A percentile compares a stretch with the other conserved stretches of the same genome.
These are phyloP conservation scores for Sarcodon sp. DNA, from an alignment of 768 basidiomycete genomes.

Conservation along the genomic window DNA sequence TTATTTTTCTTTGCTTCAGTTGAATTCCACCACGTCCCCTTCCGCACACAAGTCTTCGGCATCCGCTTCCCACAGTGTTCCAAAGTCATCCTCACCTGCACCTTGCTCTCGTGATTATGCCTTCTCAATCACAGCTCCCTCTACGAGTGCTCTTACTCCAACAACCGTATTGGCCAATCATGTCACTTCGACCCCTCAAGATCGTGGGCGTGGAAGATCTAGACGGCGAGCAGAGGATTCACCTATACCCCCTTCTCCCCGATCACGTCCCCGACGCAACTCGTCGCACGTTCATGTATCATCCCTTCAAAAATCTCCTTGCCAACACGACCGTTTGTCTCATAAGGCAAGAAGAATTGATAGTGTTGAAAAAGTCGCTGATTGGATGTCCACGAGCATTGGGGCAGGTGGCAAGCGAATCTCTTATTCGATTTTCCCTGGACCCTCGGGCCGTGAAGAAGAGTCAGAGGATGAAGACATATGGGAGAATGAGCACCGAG, in stretches of 20 bases:
- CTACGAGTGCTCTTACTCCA: background rate
- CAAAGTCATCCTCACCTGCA: constrained; percentile 4
- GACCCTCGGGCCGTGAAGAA: constrained; percentile 8
- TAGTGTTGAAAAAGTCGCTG: constrained; percentile 31
- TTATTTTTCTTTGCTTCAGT: constrained; percentile 61
- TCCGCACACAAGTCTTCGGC: constrained; percentile 1
- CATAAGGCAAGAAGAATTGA: constrained; percentile 9
- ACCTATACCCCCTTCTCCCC: constrained; percentile 12
- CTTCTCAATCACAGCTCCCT: constrained; percentile 14
- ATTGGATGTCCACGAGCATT: constrained; percentile 29
- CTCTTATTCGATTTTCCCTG: constrained; percentile 23
- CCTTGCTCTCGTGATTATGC: constrained; percentile 12
- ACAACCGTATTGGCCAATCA: constrained; percentile 9
- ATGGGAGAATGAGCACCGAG: constrained; percentile 3
- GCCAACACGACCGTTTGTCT: background rate
- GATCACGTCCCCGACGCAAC: constrained; percentile 12
- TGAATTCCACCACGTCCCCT: constrained; percentile 22
- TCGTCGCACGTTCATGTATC: constrained; percentile 5
- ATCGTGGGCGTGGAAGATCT: constrained; percentile 12
- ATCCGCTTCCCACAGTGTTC: constrained; percentile 8
- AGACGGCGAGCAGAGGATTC: constrained; percentile 9
- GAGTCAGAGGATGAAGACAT: constrained; percentile 7
- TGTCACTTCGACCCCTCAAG: constrained; percentile 8
- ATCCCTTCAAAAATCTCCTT: background rate
- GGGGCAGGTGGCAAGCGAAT: constrained; percentile 16